Conservation (phyloP, 495 filamentous ascomycete genomes). For the Aspergillus ostianus region DNA sequence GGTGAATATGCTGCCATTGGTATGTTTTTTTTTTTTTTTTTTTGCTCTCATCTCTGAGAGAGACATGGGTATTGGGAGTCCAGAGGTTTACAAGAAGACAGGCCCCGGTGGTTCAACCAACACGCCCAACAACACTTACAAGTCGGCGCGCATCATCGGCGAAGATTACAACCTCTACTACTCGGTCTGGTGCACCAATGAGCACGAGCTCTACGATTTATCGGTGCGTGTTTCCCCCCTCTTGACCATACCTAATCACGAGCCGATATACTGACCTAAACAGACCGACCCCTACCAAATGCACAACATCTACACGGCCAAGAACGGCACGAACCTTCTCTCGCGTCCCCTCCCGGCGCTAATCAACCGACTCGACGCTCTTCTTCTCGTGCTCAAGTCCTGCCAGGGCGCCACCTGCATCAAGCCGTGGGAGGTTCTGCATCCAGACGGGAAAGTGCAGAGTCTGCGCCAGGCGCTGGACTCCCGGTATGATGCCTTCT, state of each 20-base stretch:
- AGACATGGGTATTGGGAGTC: not conserved
- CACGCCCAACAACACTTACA: slow-evolving; percentile 61
- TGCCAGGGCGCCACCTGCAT: slow-evolving; percentile 58
- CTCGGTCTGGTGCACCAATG: slow-evolving; percentile 64
- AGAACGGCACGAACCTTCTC: slow-evolving; percentile 28
- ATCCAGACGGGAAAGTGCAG: slow-evolving; percentile 45
- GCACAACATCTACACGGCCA: slow-evolving; percentile 51
- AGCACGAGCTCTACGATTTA: slow-evolving; percentile 64
- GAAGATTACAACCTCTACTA: slow-evolving; percentile 59
- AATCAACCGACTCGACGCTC: slow-evolving; percentile 53
- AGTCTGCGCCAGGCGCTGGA: slow-evolving; percentile 43
- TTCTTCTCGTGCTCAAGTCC: slow-evolving; percentile 63
- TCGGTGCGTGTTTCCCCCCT: slow-evolving; percentile 30
- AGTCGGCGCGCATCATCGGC: slow-evolving; percentile 56
- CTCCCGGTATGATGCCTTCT: slow-evolving; percentile 55
- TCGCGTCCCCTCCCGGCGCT: slow-evolving; percentile 46
- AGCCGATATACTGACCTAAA: not conserved
- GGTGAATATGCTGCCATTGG: slow-evolving; percentile 37
- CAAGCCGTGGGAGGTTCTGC: slow-evolving; percentile 58
- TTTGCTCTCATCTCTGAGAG: not conserved
- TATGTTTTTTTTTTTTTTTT: slow-evolving; percentile 18
- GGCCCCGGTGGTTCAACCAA: slow-evolving; percentile 20
- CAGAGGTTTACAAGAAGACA: slow-evolving; percentile 8
- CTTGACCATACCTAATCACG: not conserved
- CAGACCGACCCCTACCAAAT: slow-evolving; percentile 61